Percentiles rank a stretch among this genome's conserved stretches.
Conservation (phyloP, 1,139 yeast species). For the Fermentozyma sake region DNA sequence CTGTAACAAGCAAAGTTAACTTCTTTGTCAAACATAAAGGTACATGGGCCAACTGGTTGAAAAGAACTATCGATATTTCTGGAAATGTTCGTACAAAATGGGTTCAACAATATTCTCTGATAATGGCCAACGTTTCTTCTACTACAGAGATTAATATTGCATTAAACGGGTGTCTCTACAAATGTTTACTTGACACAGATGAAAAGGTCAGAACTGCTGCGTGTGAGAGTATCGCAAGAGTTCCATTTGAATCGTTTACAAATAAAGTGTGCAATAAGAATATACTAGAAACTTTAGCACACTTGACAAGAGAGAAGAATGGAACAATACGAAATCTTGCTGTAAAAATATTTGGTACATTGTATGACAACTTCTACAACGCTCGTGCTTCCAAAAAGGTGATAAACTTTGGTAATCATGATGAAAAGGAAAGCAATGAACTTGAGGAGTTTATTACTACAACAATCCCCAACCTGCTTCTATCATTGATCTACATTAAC, state of each 20-base stretch:
- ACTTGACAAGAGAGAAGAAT: conserved; percentile 67
- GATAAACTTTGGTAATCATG: conserved; percentile 27
- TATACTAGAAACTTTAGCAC: conserved; percentile 52
- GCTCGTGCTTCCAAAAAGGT: conserved; percentile 13
- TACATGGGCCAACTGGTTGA: conserved; percentile 68
- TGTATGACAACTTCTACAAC: conserved; percentile 41
- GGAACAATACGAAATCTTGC: conserved; percentile 61
- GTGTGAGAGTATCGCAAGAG: conserved; percentile 41
- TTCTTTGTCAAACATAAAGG: conserved; percentile 57
- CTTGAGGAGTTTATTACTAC: conserved; percentile 29
- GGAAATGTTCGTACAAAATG: conserved; percentile 64
- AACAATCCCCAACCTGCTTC: conserved; percentile 62
- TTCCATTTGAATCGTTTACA: conserved; percentile 39
- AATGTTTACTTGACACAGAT: conserved; percentile 71
- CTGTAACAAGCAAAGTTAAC: conserved; percentile 38
- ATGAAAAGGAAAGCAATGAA: conserved; percentile 28
- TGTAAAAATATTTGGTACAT: conserved; percentile 49
- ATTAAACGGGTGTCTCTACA: conserved; percentile 55
- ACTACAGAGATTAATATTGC: conserved; percentile 47
- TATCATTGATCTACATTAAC: conserved; percentile 72
- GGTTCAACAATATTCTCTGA: conserved; percentile 51
- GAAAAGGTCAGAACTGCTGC: conserved; percentile 68
- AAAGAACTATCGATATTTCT: conserved; percentile 67
- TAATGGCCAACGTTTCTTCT: conserved; percentile 35
- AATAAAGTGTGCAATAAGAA: conserved; percentile 40